Evolutionary conservation across 2,329 filamentous ascomycete species (phyloP).

Genomic region (Tolypocladium ovalisporum): DNA sequence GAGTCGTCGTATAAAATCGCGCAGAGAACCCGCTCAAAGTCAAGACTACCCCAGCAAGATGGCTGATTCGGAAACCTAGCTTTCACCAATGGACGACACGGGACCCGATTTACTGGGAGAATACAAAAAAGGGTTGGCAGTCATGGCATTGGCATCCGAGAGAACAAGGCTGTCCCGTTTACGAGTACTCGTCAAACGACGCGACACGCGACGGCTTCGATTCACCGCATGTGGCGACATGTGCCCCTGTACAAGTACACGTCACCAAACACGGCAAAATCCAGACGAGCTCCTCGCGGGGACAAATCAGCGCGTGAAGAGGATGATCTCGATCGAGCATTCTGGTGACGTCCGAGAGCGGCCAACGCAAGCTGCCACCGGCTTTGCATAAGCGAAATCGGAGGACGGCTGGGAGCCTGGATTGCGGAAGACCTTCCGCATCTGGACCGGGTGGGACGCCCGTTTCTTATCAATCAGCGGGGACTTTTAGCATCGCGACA

Average conservation of each 20-base stretch:
- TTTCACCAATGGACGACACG: neutral
- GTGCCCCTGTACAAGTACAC: neutral
- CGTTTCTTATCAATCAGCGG: slow-evolving; percentile 5
- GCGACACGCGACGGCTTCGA: too few species aligned
- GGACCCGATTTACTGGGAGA: neutral
- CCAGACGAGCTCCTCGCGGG: neutral
- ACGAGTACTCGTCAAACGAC: too few species aligned
- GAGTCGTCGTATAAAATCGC: neutral
- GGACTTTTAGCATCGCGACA: neutral
- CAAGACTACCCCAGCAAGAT: neutral
- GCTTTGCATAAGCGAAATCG: neutral
- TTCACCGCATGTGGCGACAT: neutral
- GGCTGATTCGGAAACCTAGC: neutral
- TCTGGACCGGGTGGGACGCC: neutral
- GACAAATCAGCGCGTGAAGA: neutral
- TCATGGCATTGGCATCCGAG: neutral
- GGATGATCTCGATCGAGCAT: neutral
- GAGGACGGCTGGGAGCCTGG: neutral
- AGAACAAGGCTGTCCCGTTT: neutral
- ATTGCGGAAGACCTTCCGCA: neutral
- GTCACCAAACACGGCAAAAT: neutral
- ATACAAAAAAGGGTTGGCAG: neutral
- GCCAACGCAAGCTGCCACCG: neutral
- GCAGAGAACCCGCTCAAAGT: neutral
- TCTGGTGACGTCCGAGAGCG: neutral